These are phyloP conservation scores for Ophiocordyceps sinensis DNA, from an alignment of 2,329 filamentous ascomycete genomes.

Conservation along the genomic window DNA sequence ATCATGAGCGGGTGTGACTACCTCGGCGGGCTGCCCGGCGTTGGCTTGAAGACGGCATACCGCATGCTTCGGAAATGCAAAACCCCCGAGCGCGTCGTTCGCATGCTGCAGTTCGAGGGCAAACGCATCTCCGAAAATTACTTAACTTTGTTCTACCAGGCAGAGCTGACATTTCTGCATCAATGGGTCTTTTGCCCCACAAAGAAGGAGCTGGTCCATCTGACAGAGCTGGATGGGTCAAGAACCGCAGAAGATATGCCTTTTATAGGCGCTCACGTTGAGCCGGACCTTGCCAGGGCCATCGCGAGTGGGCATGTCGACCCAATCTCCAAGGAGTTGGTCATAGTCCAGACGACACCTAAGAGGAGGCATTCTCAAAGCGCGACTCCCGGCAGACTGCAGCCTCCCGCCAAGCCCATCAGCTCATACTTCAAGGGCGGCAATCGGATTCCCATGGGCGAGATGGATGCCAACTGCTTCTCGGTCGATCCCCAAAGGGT, in stretches of 20 bases:
- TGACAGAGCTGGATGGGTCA: conserved; percentile 51
- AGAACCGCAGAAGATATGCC: conserved; percentile 56
- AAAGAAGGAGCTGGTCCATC: conserved; percentile 54
- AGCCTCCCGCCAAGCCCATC: conserved; percentile 31
- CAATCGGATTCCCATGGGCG: conserved; percentile 40
- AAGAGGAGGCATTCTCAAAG: conserved; percentile 27
- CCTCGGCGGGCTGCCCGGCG: conserved; percentile 65
- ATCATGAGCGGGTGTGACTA: conserved; percentile 97
- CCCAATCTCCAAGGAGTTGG: conserved; percentile 69
- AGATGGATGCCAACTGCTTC: conserved; percentile 50
- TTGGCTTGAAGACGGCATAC: conserved; percentile 90
- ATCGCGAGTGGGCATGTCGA: conserved; percentile 75
- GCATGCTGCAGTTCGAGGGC: conserved; percentile 77
- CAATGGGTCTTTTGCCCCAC: conserved; percentile 87
- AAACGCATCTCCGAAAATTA: conserved; percentile 77
- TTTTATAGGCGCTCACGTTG: conserved; percentile 65
- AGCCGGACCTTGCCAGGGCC: conserved; percentile 51
- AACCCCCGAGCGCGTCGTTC: conserved; percentile 66
- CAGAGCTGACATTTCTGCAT: conserved; percentile 84
- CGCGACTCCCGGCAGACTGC: conserved; percentile 8
- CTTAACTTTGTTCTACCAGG: conserved; percentile 65
- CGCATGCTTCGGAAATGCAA: conserved; percentile 83
- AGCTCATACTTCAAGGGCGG: conserved; percentile 37
- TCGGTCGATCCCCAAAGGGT: conserved; percentile 33
- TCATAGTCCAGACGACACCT: conserved; percentile 27